Evolutionary conservation across 805 yeast species (phyloP).

Genomic region (Ogataea methylovora): DNA sequence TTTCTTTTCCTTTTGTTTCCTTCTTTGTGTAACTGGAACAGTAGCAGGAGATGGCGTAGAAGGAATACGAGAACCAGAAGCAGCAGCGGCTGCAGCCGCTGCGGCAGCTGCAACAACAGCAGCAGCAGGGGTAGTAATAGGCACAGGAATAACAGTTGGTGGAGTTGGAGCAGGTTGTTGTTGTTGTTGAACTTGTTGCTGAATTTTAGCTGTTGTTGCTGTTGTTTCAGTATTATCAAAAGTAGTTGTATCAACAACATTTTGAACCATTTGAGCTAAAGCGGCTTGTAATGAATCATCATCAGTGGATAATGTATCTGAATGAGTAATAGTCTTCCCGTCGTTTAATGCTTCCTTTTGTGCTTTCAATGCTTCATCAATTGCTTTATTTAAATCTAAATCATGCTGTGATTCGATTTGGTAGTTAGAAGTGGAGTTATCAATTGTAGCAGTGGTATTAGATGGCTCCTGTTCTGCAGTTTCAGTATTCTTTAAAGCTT

Average conservation of each 20-base stretch:
- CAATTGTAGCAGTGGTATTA: not conserved
- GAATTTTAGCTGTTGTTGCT: not conserved
- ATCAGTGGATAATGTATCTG: slow-evolving; percentile 1
- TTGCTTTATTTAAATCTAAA: slow-evolving; percentile 10
- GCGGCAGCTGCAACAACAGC: not conserved
- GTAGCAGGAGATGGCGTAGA: not conserved
- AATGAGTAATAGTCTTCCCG: not conserved
- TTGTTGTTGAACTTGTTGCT: too few relatives aligned
- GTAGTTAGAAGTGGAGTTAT: not conserved
- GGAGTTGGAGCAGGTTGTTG: too few relatives aligned
- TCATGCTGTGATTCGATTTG: slow-evolving; percentile 7
- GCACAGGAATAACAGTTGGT: not conserved
- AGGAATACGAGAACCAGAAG: not conserved
- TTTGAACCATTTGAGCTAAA: slow-evolving; percentile 47
- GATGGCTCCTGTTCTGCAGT: slow-evolving; percentile 2
- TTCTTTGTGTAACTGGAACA: not conserved
- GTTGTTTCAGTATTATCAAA: not conserved
- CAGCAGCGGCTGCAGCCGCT: not conserved
- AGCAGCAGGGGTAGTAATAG: not conserved
- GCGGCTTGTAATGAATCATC: slow-evolving; percentile 42
- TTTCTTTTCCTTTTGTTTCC: slow-evolving; percentile 2
- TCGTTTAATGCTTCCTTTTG: not conserved
- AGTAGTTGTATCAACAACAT: slow-evolving; percentile 37
- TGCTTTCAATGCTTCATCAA: slow-evolving; percentile 10
- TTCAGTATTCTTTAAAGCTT: slow-evolving; percentile 12